phyloP scores from a whole-genome alignment of 1,284 basidiomycete genomes.

The Rugiboletus extremiorientalis region DNA sequence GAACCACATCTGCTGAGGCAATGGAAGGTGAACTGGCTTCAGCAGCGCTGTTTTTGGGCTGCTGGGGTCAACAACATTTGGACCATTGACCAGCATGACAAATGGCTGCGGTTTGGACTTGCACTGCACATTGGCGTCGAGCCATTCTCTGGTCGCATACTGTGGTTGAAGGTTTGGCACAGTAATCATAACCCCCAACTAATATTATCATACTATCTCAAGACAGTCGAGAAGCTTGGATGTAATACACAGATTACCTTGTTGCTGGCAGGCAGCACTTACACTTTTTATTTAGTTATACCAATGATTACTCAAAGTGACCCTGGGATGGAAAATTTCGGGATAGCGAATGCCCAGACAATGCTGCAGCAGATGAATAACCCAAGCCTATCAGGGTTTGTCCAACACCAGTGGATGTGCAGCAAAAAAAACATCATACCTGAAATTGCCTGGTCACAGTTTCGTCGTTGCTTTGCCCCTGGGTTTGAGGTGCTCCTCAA shows the following conservation, averaged over 20 bases:
- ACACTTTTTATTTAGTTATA: neutral
- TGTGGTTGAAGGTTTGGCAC: neutral
- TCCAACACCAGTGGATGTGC: neutral
- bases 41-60: neutral
- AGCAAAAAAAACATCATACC: neutral
- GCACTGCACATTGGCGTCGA: neutral
- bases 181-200: neutral
- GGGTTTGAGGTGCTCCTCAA: neutral
- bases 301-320: slow-evolving; percentile 30
- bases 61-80: neutral
- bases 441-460: neutral
- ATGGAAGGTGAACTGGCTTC: rapidly evolving
- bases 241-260: neutral
- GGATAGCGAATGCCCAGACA: slow-evolving; percentile 22
- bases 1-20: neutral
- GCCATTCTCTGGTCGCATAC: neutral
- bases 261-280: no score
- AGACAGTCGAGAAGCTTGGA: rapidly evolving
- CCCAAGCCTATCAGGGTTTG: neutral
- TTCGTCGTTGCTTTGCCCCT: neutral
- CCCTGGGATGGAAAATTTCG: slow-evolving; percentile 26
- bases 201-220: neutral
- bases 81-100: neutral
- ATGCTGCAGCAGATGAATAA: neutral
- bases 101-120: neutral